These are phyloP conservation scores for Leccinum barrowsii DNA, from an alignment of 768 basidiomycete genomes.

Conservation along the genomic window DNA sequence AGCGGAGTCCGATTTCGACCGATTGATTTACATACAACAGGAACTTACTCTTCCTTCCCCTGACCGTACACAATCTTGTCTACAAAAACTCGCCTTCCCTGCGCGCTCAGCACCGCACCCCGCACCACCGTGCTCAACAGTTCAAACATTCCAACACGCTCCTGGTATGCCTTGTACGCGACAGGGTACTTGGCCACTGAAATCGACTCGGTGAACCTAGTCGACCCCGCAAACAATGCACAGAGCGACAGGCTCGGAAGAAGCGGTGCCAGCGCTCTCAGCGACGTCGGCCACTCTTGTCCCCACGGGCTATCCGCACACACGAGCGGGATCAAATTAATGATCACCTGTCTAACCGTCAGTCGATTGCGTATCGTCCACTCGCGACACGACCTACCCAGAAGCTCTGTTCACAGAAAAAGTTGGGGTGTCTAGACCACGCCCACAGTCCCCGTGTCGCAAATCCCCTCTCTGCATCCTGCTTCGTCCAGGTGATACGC, in stretches of 20 bases:
- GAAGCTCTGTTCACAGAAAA: slow-evolving; percentile 84
- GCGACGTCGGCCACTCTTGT: slow-evolving; percentile 23
- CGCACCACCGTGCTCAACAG: slow-evolving; percentile 46
- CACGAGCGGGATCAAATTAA: slow-evolving; percentile 64
- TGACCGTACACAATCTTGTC: slow-evolving; percentile 46
- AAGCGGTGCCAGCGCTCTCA: slow-evolving; percentile 36
- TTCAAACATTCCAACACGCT: slow-evolving; percentile 78
- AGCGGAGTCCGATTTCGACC: slow-evolving; percentile 11
- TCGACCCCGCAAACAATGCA: slow-evolving; percentile 73
- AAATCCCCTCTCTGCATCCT: slow-evolving; percentile 78
- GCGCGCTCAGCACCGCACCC: slow-evolving; percentile 37
- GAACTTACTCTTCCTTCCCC: slow-evolving; percentile 20
- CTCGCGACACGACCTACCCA: slow-evolving; percentile 50
- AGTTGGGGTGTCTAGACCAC: slow-evolving; percentile 90
- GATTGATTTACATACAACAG: slow-evolving; percentile 4
- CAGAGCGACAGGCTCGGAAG: slow-evolving; percentile 61
- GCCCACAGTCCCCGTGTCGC: slow-evolving; percentile 82
- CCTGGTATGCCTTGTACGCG: slow-evolving; percentile 68
- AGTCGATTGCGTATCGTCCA: not conserved
- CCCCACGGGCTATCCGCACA: slow-evolving; percentile 33
- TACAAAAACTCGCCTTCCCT: slow-evolving; percentile 35
- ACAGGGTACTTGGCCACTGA: slow-evolving; percentile 68
- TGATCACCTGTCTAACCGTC: slow-evolving; percentile 48
- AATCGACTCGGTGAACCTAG: slow-evolving; percentile 77
- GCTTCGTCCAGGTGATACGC: slow-evolving; percentile 60